Evolutionary conservation across 805 yeast genomes (phyloP).

Genomic region (Tetrapisispora nanseiensis): DNA sequence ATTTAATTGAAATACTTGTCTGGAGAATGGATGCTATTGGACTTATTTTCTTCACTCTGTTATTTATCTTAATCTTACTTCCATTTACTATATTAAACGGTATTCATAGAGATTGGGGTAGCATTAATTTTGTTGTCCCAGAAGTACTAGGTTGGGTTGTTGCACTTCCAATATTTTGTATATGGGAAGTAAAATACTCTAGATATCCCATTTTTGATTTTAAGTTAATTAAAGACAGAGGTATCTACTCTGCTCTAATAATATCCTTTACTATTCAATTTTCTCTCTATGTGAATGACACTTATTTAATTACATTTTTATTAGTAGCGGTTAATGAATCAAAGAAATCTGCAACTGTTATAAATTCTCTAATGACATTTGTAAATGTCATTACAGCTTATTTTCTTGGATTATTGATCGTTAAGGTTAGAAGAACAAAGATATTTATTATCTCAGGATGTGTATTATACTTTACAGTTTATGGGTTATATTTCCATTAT

Average conservation of each 20-base stretch:
- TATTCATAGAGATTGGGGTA: slow-evolving; percentile 38
- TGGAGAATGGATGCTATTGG: slow-evolving; percentile 59
- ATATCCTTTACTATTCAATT: slow-evolving; percentile 47
- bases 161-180: slow-evolving; percentile 42
- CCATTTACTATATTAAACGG: slow-evolving; percentile 69
- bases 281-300: slow-evolving; percentile 56
- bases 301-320: slow-evolving; percentile 52
- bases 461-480: slow-evolving; percentile 45
- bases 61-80: slow-evolving; percentile 49
- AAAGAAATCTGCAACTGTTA: slow-evolving; percentile 54
- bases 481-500: slow-evolving; percentile 48
- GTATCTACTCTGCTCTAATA: slow-evolving; percentile 51
- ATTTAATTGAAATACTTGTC: slow-evolving; percentile 33
- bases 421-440: slow-evolving; percentile 42
- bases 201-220: slow-evolving; percentile 47
- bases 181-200: slow-evolving; percentile 49
- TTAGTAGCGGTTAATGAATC: slow-evolving; percentile 48
- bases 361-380: slow-evolving; percentile 50
- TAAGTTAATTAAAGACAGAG: slow-evolving; percentile 47
- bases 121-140: slow-evolving; percentile 52
- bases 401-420: slow-evolving; percentile 44
- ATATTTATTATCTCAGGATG: slow-evolving; percentile 53
- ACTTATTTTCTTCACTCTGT: slow-evolving; percentile 39
- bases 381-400: slow-evolving; percentile 59
- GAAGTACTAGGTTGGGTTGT: slow-evolving; percentile 46